These are phyloP conservation scores for Trichomonas vaginalis DNA, from an alignment of 208 protist genomes.

Conservation along the genomic window DNA sequence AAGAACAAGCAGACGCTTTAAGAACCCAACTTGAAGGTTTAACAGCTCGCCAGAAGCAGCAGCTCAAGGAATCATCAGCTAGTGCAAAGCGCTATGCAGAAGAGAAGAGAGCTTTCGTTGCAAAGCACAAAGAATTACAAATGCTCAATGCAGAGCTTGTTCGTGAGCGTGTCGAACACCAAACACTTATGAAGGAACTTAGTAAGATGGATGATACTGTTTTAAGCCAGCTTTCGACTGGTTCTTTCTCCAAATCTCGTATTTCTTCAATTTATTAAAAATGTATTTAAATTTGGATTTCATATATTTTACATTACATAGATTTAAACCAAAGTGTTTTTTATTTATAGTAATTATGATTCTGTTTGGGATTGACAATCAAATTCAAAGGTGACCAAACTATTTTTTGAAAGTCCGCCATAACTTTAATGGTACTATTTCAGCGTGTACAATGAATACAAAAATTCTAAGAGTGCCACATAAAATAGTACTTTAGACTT, in stretches of 20 bases:
- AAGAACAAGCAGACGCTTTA: neutral
- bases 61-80: neutral
- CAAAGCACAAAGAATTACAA: neutral
- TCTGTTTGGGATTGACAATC: too few species aligned
- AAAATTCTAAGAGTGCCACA: too few species aligned
- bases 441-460: too few species aligned
- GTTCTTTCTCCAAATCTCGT: neutral
- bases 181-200: neutral
- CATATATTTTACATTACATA: too few species aligned
- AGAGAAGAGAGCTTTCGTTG: neutral
- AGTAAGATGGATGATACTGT: neutral
- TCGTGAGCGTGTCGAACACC: neutral
- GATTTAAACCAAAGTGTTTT: too few species aligned
- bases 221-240: neutral
- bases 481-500: too few species aligned
- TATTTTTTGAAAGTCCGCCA: too few species aligned
- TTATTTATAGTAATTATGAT: too few species aligned
- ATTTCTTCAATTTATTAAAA: too few species aligned
- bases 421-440: too few species aligned
- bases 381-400: too few species aligned
- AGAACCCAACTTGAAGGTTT: neutral
- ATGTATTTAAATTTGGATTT: too few species aligned
- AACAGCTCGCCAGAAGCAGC: neutral
- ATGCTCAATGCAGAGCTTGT: neutral
- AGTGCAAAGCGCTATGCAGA: neutral